Evolutionary conservation across 2,329 filamentous ascomycete species (phyloP).

Genomic region (Nemania diffusa): DNA sequence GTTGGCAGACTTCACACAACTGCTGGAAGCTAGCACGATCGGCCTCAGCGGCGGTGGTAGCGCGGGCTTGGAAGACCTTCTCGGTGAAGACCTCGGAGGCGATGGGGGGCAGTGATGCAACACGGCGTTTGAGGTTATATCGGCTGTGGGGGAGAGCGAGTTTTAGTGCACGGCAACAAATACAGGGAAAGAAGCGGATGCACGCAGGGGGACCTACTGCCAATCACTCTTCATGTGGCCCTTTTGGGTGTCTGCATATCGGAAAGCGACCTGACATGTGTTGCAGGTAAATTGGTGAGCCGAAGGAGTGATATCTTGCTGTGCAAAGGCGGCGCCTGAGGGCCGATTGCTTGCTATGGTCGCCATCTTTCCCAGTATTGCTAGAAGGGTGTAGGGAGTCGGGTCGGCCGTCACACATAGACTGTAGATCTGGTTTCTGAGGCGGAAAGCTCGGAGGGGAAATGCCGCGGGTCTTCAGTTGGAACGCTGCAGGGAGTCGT

Average conservation of each 20-base stretch:
- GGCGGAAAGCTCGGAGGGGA: neutral
- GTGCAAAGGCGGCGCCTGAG: constrained; percentile 42
- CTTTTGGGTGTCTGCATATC: constrained; percentile 91
- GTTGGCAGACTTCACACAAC: constrained; percentile 82
- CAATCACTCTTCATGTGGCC: constrained; percentile 98
- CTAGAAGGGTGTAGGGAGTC: neutral
- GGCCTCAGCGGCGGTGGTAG: constrained; percentile 82
- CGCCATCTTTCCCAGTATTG: constrained; percentile 57
- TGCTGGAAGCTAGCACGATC: constrained; percentile 91
- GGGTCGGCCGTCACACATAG: neutral
- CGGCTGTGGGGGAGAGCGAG: constrained; percentile 64
- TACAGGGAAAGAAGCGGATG: neutral
- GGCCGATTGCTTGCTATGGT: constrained; percentile 56
- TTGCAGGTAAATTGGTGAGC: constrained; percentile 97
- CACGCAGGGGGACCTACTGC: constrained; percentile 74
- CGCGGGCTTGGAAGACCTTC: constrained; percentile 92
- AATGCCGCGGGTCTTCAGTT: neutral
- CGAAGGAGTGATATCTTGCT: constrained; percentile 51
- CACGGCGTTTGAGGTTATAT: constrained; percentile 95
- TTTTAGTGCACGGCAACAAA: constrained; percentile 20
- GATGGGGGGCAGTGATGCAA: constrained; percentile 89
- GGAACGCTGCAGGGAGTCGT: neutral
- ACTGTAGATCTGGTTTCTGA: neutral
- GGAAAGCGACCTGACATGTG: constrained; percentile 96
- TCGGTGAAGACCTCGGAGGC: constrained; percentile 94